Conservation (phyloP, 2,329 filamentous ascomycete species). For the Alternaria brassicicola region DNA sequence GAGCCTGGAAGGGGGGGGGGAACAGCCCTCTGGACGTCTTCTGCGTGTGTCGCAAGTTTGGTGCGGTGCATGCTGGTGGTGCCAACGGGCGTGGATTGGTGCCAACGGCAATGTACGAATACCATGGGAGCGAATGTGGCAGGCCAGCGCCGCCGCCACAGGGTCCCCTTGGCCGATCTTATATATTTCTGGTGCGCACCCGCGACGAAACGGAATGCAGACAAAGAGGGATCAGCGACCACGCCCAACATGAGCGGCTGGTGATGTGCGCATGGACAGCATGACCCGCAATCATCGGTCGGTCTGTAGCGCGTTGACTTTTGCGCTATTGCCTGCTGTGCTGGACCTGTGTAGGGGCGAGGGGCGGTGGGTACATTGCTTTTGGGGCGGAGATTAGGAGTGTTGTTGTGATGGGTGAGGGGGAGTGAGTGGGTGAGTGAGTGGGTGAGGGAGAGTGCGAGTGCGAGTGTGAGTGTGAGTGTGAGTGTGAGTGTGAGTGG, state of each 20-base stretch:
- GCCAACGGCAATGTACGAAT: constrained; percentile 9
- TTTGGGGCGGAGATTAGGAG: neutral
- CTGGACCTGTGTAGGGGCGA: neutral
- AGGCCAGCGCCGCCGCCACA: constrained; percentile 23
- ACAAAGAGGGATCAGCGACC: constrained; percentile 30
- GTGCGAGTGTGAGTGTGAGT: no score
- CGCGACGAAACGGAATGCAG: constrained; percentile 17
- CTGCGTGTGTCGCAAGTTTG: neutral
- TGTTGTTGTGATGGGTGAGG: no score
- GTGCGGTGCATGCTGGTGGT: neutral
- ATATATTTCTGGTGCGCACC: constrained; percentile 20
- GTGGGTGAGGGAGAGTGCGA: neutral
- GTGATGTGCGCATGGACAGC: constrained; percentile 22
- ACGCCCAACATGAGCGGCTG: constrained; percentile 19
- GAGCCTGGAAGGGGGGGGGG: neutral
- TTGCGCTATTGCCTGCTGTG: constrained; percentile 3
- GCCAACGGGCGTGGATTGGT: constrained; percentile 3
- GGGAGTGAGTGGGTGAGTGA: no score
- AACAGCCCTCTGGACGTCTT: neutral
- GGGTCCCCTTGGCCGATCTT: constrained; percentile 39
- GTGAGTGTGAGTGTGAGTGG: no score
- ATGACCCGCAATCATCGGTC: constrained; percentile 14
- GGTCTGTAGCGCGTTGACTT: constrained; percentile 2
- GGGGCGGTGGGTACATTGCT: neutral
- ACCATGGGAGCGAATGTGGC: constrained; percentile 11